Evolutionary conservation across 805 yeast genomes (phyloP).

Genomic region (Myxozyma lipomycoides): DNA sequence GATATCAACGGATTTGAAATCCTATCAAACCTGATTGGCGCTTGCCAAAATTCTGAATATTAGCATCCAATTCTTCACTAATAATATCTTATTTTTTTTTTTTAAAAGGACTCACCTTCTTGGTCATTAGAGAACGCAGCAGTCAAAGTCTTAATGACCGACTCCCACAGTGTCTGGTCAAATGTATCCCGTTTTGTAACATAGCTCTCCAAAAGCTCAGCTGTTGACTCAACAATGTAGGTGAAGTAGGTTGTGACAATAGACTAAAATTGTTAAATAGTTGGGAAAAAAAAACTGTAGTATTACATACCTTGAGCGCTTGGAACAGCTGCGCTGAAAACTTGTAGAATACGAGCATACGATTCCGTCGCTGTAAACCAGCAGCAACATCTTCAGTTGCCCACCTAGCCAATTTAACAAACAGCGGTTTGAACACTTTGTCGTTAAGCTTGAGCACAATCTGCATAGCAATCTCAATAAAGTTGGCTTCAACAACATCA

Average conservation of each 20-base stretch:
- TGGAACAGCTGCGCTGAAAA: conserved; percentile 76
- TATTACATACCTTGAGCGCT: conserved; percentile 18
- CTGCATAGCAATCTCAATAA: conserved; percentile 66
- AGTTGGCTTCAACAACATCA: conserved; percentile 73
- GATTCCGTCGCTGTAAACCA: conserved; percentile 41
- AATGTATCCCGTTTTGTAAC: conserved; percentile 32
- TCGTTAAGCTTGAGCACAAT: conserved; percentile 90
- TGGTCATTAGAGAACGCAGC: conserved; percentile 60
- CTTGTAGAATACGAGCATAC: conserved; percentile 56
- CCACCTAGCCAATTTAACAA: conserved; percentile 85
- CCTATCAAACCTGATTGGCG: conserved; percentile 75
- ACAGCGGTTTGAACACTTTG: conserved; percentile 86
- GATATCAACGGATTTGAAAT: conserved; percentile 58
- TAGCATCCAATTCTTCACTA: conserved; percentile 43
- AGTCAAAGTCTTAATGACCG: conserved; percentile 66
- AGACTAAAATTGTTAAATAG: conserved; percentile 50
- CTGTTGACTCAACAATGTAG: conserved; percentile 74
- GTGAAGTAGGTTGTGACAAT: conserved; percentile 86
- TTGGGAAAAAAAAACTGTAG: background rate
- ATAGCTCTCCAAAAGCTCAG: conserved; percentile 51
- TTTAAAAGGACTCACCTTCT: conserved; percentile 3
- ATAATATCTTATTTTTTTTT: background rate
- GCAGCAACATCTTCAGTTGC: conserved; percentile 73
- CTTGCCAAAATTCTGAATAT: conserved; percentile 92
- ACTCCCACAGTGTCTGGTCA: conserved; percentile 61